Base-by-base conservation (phyloP, 129 eudicot genomes). In the Saussurea involucrata region DNA sequence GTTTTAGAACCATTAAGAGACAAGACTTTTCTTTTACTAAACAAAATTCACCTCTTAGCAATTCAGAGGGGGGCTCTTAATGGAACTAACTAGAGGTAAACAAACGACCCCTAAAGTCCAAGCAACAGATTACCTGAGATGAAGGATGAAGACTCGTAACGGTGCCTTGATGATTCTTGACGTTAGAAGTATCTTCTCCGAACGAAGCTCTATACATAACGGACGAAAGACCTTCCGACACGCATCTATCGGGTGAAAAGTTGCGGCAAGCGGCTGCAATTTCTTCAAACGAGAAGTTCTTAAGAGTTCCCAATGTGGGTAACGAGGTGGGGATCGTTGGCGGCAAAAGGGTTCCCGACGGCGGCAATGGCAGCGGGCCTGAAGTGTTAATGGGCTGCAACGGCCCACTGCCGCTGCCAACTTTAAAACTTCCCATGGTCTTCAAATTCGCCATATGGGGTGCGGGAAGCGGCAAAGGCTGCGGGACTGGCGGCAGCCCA, bases 391-490 rank as follows among this genome's bases (percentile, higher is more conserved):
- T 86, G 8, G 78, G 79, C 21, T 25, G 33, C 33, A 80, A 40
- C 46, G 90, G 94, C 46, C 97, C 94, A 70, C 97, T 87, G 6
- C 78, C 31, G 29, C 76, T 86, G 17, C 81, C 82, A 5, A 77
- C 71, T 74, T 94, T 94, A 73, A 87, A 91, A 73, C 97, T 95
- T 61, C 89, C 84, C 73, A 76, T 70, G 29, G 86, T 72, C 83
- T 86, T 92, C 74, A 95, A 85, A 61, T 75, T 66, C 44, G 85
- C 68, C 15, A 67, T 46, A 66, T 78, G 82, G 17, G 93, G 96
- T 8, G 93, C 84, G 1, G 99, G 99, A 73, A 95, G 99, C 18
- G 97, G 99, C 64, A 95, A 91, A 29, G 99, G 99, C 34, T 89
- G 96, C 28, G 99, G 96, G 32, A 76, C 84, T 1, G 87, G 85